These are phyloP conservation scores for Volvox carteri DNA, from an alignment of 163 green algal species.

Conservation along the genomic window DNA sequence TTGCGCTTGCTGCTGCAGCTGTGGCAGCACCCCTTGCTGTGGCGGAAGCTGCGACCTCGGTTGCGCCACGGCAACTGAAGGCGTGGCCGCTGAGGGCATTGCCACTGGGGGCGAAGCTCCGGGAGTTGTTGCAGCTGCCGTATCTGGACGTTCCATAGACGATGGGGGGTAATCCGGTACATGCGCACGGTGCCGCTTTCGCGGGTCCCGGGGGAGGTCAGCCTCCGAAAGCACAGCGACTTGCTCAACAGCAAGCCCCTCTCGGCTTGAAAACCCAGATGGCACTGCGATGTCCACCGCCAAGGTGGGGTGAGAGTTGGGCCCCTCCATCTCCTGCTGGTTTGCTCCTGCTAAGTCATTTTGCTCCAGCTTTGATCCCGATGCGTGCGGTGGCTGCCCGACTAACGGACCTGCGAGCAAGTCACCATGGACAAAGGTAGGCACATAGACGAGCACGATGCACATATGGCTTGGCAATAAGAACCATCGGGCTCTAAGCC, in stretches of 20 bases:
- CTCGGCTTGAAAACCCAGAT: background rate
- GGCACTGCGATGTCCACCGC: background rate
- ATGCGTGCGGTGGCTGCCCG: background rate
- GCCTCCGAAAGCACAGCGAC: constrained; percentile 4
- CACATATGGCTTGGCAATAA: background rate
- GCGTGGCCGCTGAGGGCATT: background rate
- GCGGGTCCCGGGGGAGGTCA: constrained; percentile 30
- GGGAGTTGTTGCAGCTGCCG: background rate
- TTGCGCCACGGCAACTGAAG: background rate
- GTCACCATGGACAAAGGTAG: background rate
- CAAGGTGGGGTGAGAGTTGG: background rate
- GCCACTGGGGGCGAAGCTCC: no score
- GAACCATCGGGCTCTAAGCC: background rate
- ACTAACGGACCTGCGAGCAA: background rate
- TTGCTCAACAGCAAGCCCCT: background rate
- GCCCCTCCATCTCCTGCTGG: background rate
- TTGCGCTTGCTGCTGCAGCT: background rate
- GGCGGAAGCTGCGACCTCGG: background rate
- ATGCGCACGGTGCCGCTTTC: constrained; percentile 25
- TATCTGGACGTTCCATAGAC: background rate
- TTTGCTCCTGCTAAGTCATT: background rate
- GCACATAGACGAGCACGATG: background rate
- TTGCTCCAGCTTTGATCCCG: background rate
- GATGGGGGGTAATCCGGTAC: background rate
- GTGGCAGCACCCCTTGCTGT: background rate